Evolutionary conservation across 768 basidiomycete species (phyloP), one percentile per base, ranked within the genome.

Genomic region (Tricholomella constricta): DNA sequence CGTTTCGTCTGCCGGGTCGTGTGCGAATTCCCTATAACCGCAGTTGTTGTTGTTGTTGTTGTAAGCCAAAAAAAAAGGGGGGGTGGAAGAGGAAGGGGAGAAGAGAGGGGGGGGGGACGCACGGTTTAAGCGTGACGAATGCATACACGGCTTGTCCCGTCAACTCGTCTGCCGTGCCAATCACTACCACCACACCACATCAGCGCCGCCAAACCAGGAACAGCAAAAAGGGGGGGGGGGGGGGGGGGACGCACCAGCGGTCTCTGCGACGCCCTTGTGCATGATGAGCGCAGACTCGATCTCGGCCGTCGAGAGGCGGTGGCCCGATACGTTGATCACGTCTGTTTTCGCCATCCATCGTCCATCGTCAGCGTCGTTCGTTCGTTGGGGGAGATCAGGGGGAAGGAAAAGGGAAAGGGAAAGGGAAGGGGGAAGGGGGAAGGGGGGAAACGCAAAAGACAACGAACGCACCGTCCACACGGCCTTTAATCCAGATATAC

Each of bases 401-500:
- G 31, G 31, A 32, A 32, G 31, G 31, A 4, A 14, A n/a, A 14
- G 31, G 29, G 29, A 29, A 29, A 19, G 52, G n/a, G 38, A 26
- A 49, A 45, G 22, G 15, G 51, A 48, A n/a, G 36, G 45, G 50
- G 48, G 51, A 54, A 26, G 53, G 47, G 20, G 37, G 44, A 6
- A 51, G 17, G 54, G 22, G 25, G 4, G 6, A 37, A 22, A 51
- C 11, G 44, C n/a, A 48, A 45, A n/a, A 11, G 22, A 50, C 15
- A 3, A 32, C 2, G 9, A 45, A 59, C 79, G 72, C 59, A 79
- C 89, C 94, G 70, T 99, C 97, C 45, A 98, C 84, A 60, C 97
- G 85, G 46, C 96, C 97, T 71, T 94, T 94, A 72, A 99, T 98
- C 96, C 97, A 98, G 67, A 96, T 90, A 74, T 99, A 98, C 2